Base-by-base conservation (phyloP, 2,329 filamentous ascomycete genomes). In the Pleoardoris graminearum region DNA sequence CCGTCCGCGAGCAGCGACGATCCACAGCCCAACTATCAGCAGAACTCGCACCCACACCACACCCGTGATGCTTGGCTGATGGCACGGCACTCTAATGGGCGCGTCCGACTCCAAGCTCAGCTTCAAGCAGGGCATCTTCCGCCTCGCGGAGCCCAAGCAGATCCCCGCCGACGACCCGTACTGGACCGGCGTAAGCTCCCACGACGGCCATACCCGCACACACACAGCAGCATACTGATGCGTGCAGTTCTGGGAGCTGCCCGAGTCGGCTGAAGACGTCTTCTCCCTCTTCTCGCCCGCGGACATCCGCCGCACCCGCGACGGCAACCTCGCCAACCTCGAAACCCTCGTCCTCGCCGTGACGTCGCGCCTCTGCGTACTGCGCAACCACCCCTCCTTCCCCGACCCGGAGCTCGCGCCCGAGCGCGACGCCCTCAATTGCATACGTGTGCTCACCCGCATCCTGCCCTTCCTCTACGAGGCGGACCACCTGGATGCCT, bases 121-220 rank as follows among this genome's bases (percentile, higher is more conserved):
- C 71, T 97, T 99, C 83, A 97, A 97, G 78, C 90, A 96, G 77
- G 93, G 92, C 77, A 96, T 97, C 79, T 97, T 97, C 80, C 86
- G 89, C 71, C 85, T 99, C 54, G 94, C 91, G n/a, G 91, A 96
- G 74, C 89, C 96, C 73, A 86, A 87, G 61, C 82, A 89, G 72
- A 97, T 97, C 70, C 82, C 91, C 54, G 85, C 91, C 51, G 88
- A 94, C 75, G 91, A 97, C 77, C 81, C 85, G 16, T 97, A 96
- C 78, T 99, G 94, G 94, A 87, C 89, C 59, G 90, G 90, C 72
- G 91, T 95, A 77, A 69, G 88, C 32, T 27, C 42, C 51, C 30
- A n/a, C n/a, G 33, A n/a, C 27, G 21, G 7, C 7, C 19, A 30
- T 21, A 16, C 27, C 17, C 6, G n/a, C 35, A 38, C 17, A 59